A percentile compares a stretch with the other conserved stretches of the same genome.
These are phyloP conservation scores for Candolleomyces aberdarensis DNA, from an alignment of 768 basidiomycete species.

Conservation along the genomic window DNA sequence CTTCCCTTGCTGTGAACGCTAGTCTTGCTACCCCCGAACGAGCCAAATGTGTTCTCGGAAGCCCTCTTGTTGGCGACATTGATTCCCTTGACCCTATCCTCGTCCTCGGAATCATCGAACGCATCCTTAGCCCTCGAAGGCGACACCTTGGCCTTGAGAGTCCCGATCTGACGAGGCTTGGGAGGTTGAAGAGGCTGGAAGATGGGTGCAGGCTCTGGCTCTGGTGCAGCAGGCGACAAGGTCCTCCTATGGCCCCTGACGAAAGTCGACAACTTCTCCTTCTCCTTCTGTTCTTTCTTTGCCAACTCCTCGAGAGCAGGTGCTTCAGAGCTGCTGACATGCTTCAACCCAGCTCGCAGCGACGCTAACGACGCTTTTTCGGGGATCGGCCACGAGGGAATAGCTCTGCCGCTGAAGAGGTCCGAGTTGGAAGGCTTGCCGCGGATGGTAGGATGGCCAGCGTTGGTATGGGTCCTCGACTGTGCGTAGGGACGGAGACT, in stretches of 20 bases:
- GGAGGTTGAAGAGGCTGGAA: slow-evolving; percentile 60
- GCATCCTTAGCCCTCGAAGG: slow-evolving; percentile 4
- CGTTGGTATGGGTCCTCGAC: slow-evolving; percentile 5
- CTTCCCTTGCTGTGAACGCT: background rate
- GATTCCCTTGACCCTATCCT: background rate
- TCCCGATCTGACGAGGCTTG: slow-evolving; percentile 4
- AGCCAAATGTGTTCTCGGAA: background rate
- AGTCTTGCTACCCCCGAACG: background rate
- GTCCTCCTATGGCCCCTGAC: slow-evolving; percentile 45
- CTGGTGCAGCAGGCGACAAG: slow-evolving; percentile 50
- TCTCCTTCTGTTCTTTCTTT: background rate
- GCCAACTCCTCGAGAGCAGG: background rate
- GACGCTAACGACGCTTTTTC: background rate
- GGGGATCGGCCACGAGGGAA: background rate
- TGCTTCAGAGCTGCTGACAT: background rate
- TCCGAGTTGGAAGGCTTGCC: background rate
- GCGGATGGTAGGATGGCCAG: background rate
- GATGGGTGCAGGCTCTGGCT: slow-evolving; percentile 52
- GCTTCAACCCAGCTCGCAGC: background rate
- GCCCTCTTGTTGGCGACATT: background rate
- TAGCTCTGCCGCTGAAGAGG: background rate
- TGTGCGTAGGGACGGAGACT: slow-evolving; percentile 52
- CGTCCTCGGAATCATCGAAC: slow-evolving; percentile 7
- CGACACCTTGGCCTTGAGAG: background rate
- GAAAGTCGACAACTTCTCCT: background rate